phyloP scores from a whole-genome alignment of 2,329 filamentous ascomycete genomes.

The Penicillium sp. region DNA sequence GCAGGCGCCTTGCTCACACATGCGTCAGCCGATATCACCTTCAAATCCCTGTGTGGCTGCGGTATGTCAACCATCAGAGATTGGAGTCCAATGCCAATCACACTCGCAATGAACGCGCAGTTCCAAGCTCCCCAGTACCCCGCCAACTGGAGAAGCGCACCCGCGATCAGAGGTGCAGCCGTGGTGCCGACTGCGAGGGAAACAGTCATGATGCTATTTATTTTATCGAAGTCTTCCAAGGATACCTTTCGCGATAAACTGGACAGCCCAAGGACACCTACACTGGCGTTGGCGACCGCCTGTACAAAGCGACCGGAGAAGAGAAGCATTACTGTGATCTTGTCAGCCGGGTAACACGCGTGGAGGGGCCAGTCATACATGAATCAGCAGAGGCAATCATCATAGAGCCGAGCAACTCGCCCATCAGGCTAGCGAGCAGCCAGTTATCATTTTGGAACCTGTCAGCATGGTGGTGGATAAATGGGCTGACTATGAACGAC shows the following conservation, averaged over 20 bases:
- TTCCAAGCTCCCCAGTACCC: slow-evolving; percentile 34
- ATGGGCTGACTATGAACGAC: slow-evolving; percentile 22
- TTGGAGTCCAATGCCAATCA: background rate
- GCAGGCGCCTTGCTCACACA: background rate
- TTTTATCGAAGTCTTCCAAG: background rate
- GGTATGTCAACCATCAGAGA: background rate
- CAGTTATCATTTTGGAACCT: slow-evolving; percentile 21
- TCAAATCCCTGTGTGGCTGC: background rate
- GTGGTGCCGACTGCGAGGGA: slow-evolving; percentile 28
- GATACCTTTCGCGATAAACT: slow-evolving; percentile 1
- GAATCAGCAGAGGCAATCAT: slow-evolving; percentile 4
- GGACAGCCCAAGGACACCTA: slow-evolving; percentile 1
- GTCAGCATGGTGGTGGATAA: slow-evolving; percentile 23
- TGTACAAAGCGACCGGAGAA: background rate
- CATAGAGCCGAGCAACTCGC: slow-evolving; percentile 23
- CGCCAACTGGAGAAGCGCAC: slow-evolving; percentile 26
- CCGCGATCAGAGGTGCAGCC: slow-evolving; percentile 29
- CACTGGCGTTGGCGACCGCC: background rate
- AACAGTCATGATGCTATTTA: background rate
- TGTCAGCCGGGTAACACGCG: background rate
- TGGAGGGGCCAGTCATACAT: background rate
- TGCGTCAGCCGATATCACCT: background rate
- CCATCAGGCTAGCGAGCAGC: slow-evolving; percentile 21
- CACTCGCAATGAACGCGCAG: slow-evolving; percentile 20
- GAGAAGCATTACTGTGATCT: slow-evolving; percentile 10